A percentile compares a stretch with the other conserved stretches of the same genome.
phyloP scores from a whole-genome alignment of 23 red algal genomes.

The Cyanidioschyzon merolae region DNA sequence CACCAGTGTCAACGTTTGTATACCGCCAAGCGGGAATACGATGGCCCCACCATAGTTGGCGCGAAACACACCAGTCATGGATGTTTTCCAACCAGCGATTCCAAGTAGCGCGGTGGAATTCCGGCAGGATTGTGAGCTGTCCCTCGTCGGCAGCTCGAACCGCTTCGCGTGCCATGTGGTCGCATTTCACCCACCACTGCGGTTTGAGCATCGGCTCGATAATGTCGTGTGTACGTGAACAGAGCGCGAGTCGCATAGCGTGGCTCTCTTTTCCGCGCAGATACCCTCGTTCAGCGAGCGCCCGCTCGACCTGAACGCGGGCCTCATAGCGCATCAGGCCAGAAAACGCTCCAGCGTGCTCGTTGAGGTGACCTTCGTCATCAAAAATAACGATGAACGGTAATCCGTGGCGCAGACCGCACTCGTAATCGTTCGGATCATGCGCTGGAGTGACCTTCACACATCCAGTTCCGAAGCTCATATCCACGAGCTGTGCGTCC shows the following conservation, averaged over 20 bases:
- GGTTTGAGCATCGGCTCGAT: constrained; percentile 81
- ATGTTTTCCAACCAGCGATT: constrained; percentile 89
- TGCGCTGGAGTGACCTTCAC: constrained; percentile 99
- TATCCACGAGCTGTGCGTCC: constrained; percentile 83
- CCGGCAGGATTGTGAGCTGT: constrained; percentile 38
- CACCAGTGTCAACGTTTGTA: neutral
- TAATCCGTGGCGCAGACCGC: constrained; percentile 70
- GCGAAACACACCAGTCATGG: constrained; percentile 90
- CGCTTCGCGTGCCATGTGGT: constrained; percentile 53
- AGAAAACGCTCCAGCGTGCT: constrained; percentile 56
- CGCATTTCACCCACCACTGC: constrained; percentile 94
- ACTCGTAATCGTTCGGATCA: constrained; percentile 96
- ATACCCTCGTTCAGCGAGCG: constrained; percentile 43
- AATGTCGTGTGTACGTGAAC: constrained; percentile 87
- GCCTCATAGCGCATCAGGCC: constrained; percentile 93
- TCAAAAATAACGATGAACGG: constrained; percentile 57
- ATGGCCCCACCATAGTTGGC: constrained; percentile 99
- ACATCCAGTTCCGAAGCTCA: constrained; percentile 90
- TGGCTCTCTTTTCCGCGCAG: constrained; percentile 75
- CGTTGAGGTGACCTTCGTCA: constrained; percentile 64
- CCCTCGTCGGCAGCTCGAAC: constrained; percentile 32
- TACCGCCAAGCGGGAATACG: constrained; percentile 64
- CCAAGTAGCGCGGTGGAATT: constrained; percentile 67
- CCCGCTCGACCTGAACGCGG: constrained; percentile 74
- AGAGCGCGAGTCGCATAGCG: constrained; percentile 74